Conservation (phyloP, 2,329 filamentous ascomycete species). For the Xylariaceae sp. region DNA sequence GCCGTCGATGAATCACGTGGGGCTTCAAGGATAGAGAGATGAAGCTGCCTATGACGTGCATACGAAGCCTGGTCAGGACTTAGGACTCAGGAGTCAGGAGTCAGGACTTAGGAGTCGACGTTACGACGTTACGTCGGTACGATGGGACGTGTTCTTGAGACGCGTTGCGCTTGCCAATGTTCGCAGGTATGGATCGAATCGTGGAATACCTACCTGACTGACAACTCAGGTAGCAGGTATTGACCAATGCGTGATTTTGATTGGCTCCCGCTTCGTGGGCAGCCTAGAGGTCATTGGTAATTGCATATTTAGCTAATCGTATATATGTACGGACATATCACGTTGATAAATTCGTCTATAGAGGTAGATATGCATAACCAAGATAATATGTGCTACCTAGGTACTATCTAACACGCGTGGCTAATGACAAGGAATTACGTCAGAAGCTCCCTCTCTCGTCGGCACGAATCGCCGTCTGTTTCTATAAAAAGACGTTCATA, state of each 20-base stretch:
- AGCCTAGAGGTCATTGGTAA: background rate
- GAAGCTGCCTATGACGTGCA: background rate
- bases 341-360: too few relatives aligned
- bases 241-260: background rate
- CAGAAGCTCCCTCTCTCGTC: too few relatives aligned
- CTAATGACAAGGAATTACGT: too few relatives aligned
- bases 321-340: background rate
- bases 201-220: background rate
- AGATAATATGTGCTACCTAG: too few relatives aligned
- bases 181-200: background rate
- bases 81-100: too few relatives aligned
- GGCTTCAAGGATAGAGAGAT: background rate
- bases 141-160: background rate
- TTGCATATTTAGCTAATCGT: too few relatives aligned
- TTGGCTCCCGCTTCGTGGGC: background rate
- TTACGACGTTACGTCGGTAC: background rate
- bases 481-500: too few relatives aligned
- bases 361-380: too few relatives aligned
- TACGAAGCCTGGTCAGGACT: background rate
- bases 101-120: background rate
- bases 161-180: background rate
- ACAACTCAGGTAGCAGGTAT: too few relatives aligned
- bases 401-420: too few relatives aligned
- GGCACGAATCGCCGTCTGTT: too few relatives aligned
- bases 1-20: constrained; percentile 4